Conservation (phyloP, 1,139 yeast genomes). For the Casaregolazyma suthepensis region DNA sequence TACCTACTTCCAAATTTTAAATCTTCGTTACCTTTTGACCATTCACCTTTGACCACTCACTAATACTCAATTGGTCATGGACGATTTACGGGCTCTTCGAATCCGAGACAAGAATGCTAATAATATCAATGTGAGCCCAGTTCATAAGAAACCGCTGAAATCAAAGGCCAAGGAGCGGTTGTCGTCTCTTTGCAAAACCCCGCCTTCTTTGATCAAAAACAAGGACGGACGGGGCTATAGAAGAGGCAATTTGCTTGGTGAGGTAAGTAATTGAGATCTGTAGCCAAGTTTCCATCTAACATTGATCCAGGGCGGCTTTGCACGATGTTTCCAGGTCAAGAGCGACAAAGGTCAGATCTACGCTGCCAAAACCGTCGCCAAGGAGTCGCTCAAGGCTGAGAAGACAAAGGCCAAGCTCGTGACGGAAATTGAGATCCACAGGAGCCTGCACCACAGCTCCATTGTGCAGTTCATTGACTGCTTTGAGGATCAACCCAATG, state of each 20-base stretch:
- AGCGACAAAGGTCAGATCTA: slow-evolving; percentile 76
- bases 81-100: slow-evolving; percentile 13
- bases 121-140: slow-evolving; percentile 6
- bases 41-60: too few relatives aligned
- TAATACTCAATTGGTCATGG: background rate
- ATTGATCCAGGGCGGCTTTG: slow-evolving; percentile 71
- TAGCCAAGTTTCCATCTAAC: background rate
- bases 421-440: slow-evolving; percentile 93
- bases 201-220: slow-evolving; percentile 86
- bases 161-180: slow-evolving; percentile 76
- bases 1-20: background rate
- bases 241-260: slow-evolving; percentile 88
- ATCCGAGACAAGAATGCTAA: slow-evolving; percentile 15
- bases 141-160: slow-evolving; percentile 26
- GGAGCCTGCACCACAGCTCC: slow-evolving; percentile 80
- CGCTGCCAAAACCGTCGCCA: slow-evolving; percentile 98
- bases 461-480: slow-evolving; percentile 90
- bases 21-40: too few relatives aligned
- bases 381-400: slow-evolving; percentile 83
- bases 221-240: slow-evolving; percentile 84
- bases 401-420: slow-evolving; percentile 81
- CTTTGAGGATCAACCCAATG: slow-evolving; percentile 91
- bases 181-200: slow-evolving; percentile 86
- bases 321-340: slow-evolving; percentile 95
- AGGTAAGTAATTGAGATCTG: slow-evolving; percentile 31